These are phyloP conservation scores for Oxytropis ochrocephala DNA, from an alignment of 306 rosid genomes.

Conservation along the genomic window DNA sequence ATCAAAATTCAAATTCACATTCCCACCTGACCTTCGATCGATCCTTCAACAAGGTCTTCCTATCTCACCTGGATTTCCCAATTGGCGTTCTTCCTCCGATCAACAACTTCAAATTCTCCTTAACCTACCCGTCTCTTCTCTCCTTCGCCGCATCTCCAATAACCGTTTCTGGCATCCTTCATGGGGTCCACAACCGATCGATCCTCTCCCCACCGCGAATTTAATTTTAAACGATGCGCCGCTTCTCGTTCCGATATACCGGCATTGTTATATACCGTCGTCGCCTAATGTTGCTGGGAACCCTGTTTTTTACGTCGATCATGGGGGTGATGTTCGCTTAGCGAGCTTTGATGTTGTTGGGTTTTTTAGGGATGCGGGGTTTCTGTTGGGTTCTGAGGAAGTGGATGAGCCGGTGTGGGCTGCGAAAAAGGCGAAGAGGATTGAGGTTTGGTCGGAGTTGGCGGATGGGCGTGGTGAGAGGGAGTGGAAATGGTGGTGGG, in stretches of 20 bases:
- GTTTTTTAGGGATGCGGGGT: conserved; percentile 43
- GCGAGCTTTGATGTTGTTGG: conserved; percentile 51
- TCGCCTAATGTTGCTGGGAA: conserved; percentile 50
- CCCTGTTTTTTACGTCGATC: conserved; percentile 55
- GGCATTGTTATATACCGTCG: conserved; percentile 53
- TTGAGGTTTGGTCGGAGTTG: conserved; percentile 66
- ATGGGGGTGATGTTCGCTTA: conserved; percentile 34
- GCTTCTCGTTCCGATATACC: conserved; percentile 53
- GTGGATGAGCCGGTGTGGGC: conserved; percentile 63
- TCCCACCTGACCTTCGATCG: conserved; percentile 78
- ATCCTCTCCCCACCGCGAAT: conserved; percentile 6
- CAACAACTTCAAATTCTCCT: conserved; percentile 63
- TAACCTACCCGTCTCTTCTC: conserved; percentile 42
- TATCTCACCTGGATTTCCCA: conserved; percentile 54
- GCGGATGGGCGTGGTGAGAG: conserved; percentile 27
- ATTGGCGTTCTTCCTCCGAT: conserved; percentile 76
- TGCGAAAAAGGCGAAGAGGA: conserved; percentile 35
- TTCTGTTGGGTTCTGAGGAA: background rate
- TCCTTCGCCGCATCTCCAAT: conserved; percentile 45
- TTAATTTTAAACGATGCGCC: conserved; percentile 35
- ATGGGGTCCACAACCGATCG: conserved; percentile 50
- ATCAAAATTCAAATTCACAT: conserved; percentile 43
- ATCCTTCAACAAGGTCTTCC: conserved; percentile 83
- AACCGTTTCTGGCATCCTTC: conserved; percentile 47
- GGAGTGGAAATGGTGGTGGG: conserved; percentile 33